Base-by-base conservation (phyloP, 768 basidiomycete species). In the Suillus cothurnatus region DNA sequence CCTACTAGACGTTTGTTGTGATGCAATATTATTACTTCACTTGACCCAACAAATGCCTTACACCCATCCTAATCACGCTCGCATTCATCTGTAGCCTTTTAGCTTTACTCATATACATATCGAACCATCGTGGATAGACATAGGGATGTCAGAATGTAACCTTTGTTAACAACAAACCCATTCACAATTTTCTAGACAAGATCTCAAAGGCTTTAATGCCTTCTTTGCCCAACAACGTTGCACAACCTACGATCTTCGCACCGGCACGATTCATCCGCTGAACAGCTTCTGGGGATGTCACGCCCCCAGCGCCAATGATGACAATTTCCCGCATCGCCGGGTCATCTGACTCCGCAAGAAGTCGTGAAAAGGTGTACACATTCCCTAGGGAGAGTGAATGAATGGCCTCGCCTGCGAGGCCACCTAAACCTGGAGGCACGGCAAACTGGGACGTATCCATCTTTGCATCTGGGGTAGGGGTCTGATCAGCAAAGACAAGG, bases 291-390 rank as follows among this genome's bases (percentile, higher is more conserved):
- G 80, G 77, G 26, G 84, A 84, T 2, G 85, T 88, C 21, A 94
- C 92, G 6, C 94, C 94, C 1, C 94, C 94, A n/a, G 90, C 89
- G 2, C 93, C 94, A 55, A 95, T 84, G 62, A 95, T 79, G 59
- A 79, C 79, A 62, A 94, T 84, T 3, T 78, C 70, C 34, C 73
- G 74, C 45, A 93, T 69, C 0, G 80, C 80, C 4, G 74, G 67
- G 65, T 81, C 81, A 59, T 69, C 62, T 32, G 80, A 79, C 41
- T 77, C 73, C 21, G 74, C 73, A 59, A 94, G 77, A 52, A 93
- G 73, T 47, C 76, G 76, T 17, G 82, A 73, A 72, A 94, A 89
- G 21, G 84, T 80, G 69, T 81, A 81, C 36, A 92, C 93, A 71
- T 90, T 95, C 66, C 94, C 94, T 34, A 96, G 80, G 26, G 94